Percentiles rank a stretch among this genome's conserved stretches.
Evolutionary conservation across 495 filamentous ascomycete genomes (phyloP).

Genomic region (Aspergillus nanangensis): DNA sequence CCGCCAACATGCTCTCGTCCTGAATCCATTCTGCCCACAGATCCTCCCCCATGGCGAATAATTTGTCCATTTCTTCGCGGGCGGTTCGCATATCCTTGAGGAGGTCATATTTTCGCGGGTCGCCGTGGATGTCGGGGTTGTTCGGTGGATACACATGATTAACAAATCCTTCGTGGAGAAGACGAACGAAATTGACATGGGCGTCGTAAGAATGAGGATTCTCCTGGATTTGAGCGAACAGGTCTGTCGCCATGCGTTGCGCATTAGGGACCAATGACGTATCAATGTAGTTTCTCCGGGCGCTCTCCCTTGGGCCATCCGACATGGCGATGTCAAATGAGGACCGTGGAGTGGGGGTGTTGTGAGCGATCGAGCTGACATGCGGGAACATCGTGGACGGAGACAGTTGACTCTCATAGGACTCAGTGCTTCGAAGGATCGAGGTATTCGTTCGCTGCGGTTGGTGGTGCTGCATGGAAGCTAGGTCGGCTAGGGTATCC

Average conservation of each 20-base stretch:
- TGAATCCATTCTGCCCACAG: conserved; percentile 62
- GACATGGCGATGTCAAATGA: conserved; percentile 55
- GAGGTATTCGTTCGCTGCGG: conserved; percentile 41
- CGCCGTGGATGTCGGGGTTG: conserved; percentile 40
- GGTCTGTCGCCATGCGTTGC: conserved; percentile 46
- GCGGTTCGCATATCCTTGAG: conserved; percentile 59
- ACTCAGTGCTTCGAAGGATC: conserved; percentile 42
- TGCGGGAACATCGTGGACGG: conserved; percentile 43
- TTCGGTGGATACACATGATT: conserved; percentile 49
- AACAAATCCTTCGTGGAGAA: conserved; percentile 61
- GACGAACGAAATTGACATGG: conserved; percentile 58
- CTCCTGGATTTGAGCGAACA: conserved; percentile 51
- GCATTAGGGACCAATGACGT: conserved; percentile 51
- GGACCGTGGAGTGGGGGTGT: conserved; percentile 48
- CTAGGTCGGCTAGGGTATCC: conserved; percentile 63
- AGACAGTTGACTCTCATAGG: conserved; percentile 46
- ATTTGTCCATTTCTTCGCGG: conserved; percentile 59
- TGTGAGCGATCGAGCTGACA: conserved; percentile 48
- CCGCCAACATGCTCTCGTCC: conserved; percentile 58
- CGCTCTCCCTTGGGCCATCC: conserved; percentile 43
- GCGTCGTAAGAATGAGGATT: conserved; percentile 63
- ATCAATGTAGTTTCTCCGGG: conserved; percentile 43
- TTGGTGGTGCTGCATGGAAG: conserved; percentile 63
- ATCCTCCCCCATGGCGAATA: conserved; percentile 63
- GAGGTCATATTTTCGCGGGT: conserved; percentile 51